Base-by-base conservation (phyloP, 202 grass and related monocot genomes). In the Panicum virgatum region DNA sequence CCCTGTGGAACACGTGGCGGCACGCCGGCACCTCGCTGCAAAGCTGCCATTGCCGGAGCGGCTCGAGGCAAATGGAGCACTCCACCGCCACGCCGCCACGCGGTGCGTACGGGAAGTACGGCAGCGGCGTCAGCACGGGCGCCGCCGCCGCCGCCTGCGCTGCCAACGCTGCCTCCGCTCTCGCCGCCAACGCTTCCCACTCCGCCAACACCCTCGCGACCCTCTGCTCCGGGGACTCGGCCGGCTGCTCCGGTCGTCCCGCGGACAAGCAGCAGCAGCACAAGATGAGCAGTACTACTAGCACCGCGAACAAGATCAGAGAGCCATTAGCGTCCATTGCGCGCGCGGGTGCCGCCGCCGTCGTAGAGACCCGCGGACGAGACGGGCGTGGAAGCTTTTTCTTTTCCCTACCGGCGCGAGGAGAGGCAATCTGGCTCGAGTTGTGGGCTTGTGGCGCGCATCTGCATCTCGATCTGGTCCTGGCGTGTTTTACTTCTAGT, bases 11-110 rank as follows among this genome's bases (percentile, higher is more conserved):
- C 0, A 78, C 0, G 38, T 87, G 79, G 0, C 38, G 45, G 72
- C 79, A 87, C 64, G 25, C 7, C 4, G 54, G 54, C 19, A 77
- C 64, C 85, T 87, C 20, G 26, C 85, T 54, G 54, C 85, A 71
- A 4, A 44, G 47, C 45, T 18, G 9, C 26, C 16, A 12, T 4
- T 23, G 66, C 22, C 39, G n/a, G 66, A 87, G 20, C 36, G 5
- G 6, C 9, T 77, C 85, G 3, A 87, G 54, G 37, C 85, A 87
- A 26, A 57, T 82, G 2, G 37, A 46, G 65, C 79, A 87, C n/a
- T 32, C 40, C 39, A 30, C 3, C 37, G 84, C 14, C 53, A 23
- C 9, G 26, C n/a, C 7, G 25, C 61, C 25, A 14, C 36, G 10
- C 53, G 12, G 26, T 53, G 44, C 71, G 44, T 70, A 54, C 13